Evolutionary conservation across 2,329 filamentous ascomycete species (phyloP).

Genomic region (Aureobasidium sp.): DNA sequence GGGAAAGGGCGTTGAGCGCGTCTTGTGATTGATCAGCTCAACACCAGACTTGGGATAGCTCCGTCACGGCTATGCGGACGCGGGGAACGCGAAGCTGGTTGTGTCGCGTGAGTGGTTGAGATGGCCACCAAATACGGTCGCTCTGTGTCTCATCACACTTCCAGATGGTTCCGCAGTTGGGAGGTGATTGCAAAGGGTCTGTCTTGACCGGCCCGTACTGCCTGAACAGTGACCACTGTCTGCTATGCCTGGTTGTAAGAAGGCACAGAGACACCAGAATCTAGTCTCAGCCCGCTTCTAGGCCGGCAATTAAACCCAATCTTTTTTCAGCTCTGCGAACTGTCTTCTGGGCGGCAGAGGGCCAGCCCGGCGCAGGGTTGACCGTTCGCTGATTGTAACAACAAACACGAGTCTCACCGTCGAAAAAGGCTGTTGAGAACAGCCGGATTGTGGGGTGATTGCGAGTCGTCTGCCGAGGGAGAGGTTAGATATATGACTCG

Average conservation of each 20-base stretch:
- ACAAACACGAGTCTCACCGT: slow-evolving; percentile 2
- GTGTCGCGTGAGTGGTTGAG: slow-evolving; percentile 10
- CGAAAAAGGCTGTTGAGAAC: not conserved
- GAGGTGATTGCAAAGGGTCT: not conserved
- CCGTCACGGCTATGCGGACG: not conserved
- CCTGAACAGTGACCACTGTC: not conserved
- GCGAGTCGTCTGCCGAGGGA: not conserved
- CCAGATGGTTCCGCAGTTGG: not conserved
- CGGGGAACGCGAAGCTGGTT: not conserved
- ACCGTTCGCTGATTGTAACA: not conserved
- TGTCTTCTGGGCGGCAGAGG: not conserved
- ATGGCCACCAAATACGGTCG: not conserved
- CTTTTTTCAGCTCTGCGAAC: not conserved
- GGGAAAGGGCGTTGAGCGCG: slow-evolving; percentile 4
- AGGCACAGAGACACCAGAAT: not conserved
- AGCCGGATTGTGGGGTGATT: not conserved
- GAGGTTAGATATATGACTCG: slow-evolving; percentile 6
- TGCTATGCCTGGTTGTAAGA: not conserved
- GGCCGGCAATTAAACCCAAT: not conserved
- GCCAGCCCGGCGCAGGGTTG: not conserved
- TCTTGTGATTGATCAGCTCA: slow-evolving; percentile 10
- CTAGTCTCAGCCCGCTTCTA: not conserved
- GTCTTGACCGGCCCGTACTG: not conserved
- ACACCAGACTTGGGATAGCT: slow-evolving; percentile 4
- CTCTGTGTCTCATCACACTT: not conserved